A percentile compares a stretch with the other conserved stretches of the same genome.
Conservation (phyloP, 164 flowering plant species). For the Nymphaea thermarum region DNA sequence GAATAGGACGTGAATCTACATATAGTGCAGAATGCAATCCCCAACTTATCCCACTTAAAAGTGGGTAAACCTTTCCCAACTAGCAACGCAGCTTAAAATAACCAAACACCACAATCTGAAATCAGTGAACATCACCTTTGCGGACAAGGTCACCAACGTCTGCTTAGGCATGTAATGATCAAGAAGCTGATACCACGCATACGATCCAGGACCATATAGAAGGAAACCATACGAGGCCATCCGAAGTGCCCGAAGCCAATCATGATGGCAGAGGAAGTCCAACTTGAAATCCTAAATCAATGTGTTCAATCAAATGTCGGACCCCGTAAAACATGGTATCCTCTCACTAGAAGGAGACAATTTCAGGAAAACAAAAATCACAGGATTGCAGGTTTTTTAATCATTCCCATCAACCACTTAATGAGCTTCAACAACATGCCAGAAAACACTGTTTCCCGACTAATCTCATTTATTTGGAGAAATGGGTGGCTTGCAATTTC, state of each 20-base stretch:
- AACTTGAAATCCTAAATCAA: constrained; percentile 27
- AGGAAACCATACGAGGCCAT: constrained; percentile 91
- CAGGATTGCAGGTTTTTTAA: too few species aligned
- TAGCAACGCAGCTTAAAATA: neutral
- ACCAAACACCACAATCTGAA: neutral
- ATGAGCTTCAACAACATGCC: too few species aligned
- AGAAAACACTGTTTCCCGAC: too few species aligned
- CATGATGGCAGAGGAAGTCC: constrained; percentile 39
- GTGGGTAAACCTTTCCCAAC: neutral
- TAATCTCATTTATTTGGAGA: too few species aligned
- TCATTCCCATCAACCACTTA: too few species aligned
- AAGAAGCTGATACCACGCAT: constrained; percentile 85
- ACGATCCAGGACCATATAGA: constrained; percentile 93
- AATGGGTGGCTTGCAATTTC: too few species aligned
- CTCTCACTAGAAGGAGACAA: too few species aligned
- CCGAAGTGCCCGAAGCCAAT: constrained; percentile 80
- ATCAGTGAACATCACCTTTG: constrained; percentile 39
- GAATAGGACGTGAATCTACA: too few species aligned
- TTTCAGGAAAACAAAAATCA: too few species aligned
- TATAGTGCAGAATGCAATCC: neutral
- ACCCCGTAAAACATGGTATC: neutral
- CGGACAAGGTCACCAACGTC: constrained; percentile 39
- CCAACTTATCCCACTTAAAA: neutral
- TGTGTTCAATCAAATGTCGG: constrained; percentile 5
- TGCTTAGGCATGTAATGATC: constrained; percentile 59